Percentiles rank a stretch among this genome's conserved stretches.
Evolutionary conservation across 441 rosid species (phyloP).

Genomic region (Adansonia rubrostipa): DNA sequence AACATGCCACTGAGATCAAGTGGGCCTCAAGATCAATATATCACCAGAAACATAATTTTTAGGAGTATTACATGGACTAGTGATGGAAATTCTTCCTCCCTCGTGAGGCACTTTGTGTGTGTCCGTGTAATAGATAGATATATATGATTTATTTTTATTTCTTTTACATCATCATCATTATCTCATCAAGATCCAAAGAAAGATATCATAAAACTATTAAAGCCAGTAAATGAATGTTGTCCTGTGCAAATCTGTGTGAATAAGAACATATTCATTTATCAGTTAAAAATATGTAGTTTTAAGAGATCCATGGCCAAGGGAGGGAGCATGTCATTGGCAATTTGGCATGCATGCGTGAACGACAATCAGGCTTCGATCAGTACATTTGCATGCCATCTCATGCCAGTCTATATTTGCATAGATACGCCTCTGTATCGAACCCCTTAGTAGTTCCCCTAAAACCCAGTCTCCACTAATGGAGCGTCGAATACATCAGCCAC

Average conservation of each 20-base stretch:
- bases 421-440: slow-evolving; percentile 31
- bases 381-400: slow-evolving; percentile 59
- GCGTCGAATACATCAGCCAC: not conserved
- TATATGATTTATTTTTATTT: too few relatives aligned
- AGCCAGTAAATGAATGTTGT: not conserved
- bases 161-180: not conserved
- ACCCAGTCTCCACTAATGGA: not conserved
- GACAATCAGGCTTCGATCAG: slow-evolving; percentile 31
- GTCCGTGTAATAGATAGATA: too few relatives aligned
- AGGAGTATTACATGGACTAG: too few relatives aligned
- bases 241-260: not conserved
- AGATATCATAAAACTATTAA: not conserved
- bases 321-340: not conserved
- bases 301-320: not conserved
- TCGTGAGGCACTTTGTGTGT: too few relatives aligned
- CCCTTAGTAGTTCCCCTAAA: not conserved
- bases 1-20: too few relatives aligned
- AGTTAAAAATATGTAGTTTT: not conserved
- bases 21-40: too few relatives aligned
- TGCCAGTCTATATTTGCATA: slow-evolving; percentile 45
- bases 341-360: slow-evolving; percentile 48
- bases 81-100: too few relatives aligned
- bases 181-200: slow-evolving; percentile 13
- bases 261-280: not conserved
- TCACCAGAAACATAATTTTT: too few relatives aligned